Base-by-base conservation (phyloP, 2,329 filamentous ascomycete genomes). In the Myriosclerotinia scirpicola region DNA sequence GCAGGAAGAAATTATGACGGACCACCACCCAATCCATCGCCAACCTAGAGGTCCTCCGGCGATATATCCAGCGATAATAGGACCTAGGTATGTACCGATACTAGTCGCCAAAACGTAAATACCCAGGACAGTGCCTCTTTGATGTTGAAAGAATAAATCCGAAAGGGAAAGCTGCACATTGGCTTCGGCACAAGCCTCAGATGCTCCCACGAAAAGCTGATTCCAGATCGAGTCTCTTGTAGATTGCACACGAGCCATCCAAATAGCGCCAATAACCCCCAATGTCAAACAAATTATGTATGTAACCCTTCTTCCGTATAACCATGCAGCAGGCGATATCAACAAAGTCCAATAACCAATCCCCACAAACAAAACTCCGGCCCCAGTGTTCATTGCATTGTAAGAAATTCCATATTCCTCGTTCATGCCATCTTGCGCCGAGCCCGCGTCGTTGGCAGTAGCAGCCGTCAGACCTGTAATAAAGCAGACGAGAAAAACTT, bases 111-210 rank as follows among this genome's bases (percentile, higher is more conserved):
- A 76, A 36, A 85, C 83, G 70, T 86, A 86, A 36, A 85, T 72
- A 66, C 84, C 84, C 7, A 86, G 77, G 0, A 83, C 82, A 0
- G 80, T 79, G 52, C 84, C 84, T 54, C 83, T 80, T 67, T 84
- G 83, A 70, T 86, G 84, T 75, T 85, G 82, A 68, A 83, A 86
- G 77, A 84, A 86, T 40, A 86, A 79, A 70, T 86, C 84, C 9
- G 84, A 82, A 38, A 86, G 76, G 1, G 83, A 85, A n/a, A 85
- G 75, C 71, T 86, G 84, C 8, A 83, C 84, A 40, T 83, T 80
- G 0, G 84, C 84, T 73, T 86, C 84, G 2, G 82, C 83, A 53
- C 83, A 83, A 11, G 82, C 80, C 74, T 86, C 83, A 5, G 84
- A 85, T 3, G 83, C 83, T 20, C 84, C 84, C 2, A 86, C 82